A percentile compares a stretch with the other conserved stretches of the same genome.
Conservation (phyloP, 768 basidiomycete genomes). For the Tephrocybe rancida region DNA sequence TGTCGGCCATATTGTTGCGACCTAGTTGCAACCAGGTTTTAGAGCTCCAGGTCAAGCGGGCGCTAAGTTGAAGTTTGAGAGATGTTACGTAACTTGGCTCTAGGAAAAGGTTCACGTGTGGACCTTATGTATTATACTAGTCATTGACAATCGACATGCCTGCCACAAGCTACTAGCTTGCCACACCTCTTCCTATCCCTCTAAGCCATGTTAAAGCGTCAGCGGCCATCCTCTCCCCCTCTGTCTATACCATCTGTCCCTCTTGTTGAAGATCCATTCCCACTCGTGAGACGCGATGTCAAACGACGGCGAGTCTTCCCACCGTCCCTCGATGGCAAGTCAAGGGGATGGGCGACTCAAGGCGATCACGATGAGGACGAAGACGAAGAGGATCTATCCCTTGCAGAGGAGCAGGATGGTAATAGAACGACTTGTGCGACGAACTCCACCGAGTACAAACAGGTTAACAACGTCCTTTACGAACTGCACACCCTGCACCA, state of each 20-base stretch:
- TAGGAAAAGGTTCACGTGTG: constrained; percentile 4
- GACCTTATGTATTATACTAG: neutral
- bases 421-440: constrained; percentile 13
- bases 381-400: constrained; percentile 27
- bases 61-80: neutral
- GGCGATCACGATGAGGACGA: constrained; percentile 33
- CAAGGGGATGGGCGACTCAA: constrained; percentile 45
- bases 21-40: too few species aligned
- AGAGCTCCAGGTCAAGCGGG: neutral
- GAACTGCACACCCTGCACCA: constrained; percentile 72
- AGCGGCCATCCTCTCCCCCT: constrained; percentile 46
- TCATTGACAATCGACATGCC: neutral
- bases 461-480: constrained; percentile 65
- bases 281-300: constrained; percentile 29
- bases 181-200: neutral
- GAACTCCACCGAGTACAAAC: constrained; percentile 51
- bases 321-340: constrained; percentile 54
- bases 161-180: neutral
- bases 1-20: constrained; percentile 42
- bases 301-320: constrained; percentile 60
- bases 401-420: constrained; percentile 22
- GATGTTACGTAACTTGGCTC: constrained; percentile 15
- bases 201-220: constrained; percentile 54
- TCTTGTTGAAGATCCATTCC: constrained; percentile 27
- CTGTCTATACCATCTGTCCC: constrained; percentile 30